Base-by-base conservation (phyloP, 441 rosid species). In the Sinapis alba region DNA sequence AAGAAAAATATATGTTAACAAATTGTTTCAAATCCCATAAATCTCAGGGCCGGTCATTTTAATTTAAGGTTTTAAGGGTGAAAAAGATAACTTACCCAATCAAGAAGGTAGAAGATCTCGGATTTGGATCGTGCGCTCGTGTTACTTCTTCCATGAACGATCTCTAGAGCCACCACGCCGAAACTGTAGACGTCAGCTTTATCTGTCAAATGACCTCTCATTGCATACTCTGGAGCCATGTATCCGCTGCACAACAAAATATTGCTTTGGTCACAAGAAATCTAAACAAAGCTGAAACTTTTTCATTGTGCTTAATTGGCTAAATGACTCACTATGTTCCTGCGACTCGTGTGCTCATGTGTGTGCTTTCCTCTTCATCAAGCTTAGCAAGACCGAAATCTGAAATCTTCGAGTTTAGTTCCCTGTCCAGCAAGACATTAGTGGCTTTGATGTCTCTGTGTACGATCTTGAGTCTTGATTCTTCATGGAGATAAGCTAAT, bases 151-250 rank as follows among this genome's bases (percentile, higher is more conserved):
- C 97, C 97, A 5, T 94, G 88, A 20, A 92, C 90, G 16, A 89
- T 80, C 75, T 93, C 98, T 41, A 93, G 68, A 71, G 81, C 81
- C 27, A 89, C 95, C 3, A 90, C 80, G 7, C 98, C 98, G 23
- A 93, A 90, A 77, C 98, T 90, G 69, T 93, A 93, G 34, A 93
- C 93, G 74, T 93, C 98, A 0, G 97, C 97, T 76, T 93, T 93
- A 60, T 90, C 93, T 1, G 97, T 92, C 82, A 92, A 82, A 81
- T 92, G 90, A 59, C 96, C 98, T 74, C 96, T 89, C 98, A 90
- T 89, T 45, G 93, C 94, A 69, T 89, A 92, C 66, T 92, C 96
- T 32, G 96, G 97, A 72, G 98, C 96, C 94, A 92, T 90, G 77
- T 92, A 92, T 38, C 96, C 96, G 62, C 96, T 92, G 76, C 41